These are phyloP conservation scores for Thymus quinquecostatus DNA, from an alignment of 257 asterid genomes.

Conservation along the genomic window DNA sequence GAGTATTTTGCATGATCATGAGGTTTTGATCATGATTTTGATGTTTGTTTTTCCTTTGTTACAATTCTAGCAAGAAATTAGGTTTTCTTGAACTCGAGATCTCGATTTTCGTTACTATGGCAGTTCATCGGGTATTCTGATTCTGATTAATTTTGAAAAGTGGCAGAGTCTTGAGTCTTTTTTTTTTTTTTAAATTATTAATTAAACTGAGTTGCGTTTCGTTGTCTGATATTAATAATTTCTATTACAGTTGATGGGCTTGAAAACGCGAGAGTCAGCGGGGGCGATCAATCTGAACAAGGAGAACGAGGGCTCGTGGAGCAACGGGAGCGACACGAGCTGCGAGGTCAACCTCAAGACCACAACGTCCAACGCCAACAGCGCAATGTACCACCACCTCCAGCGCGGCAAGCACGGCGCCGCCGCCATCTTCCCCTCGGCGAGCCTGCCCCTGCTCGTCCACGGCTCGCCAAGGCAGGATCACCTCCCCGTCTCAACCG, in stretches of 20 bases:
- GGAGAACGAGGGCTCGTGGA: constrained; percentile 77
- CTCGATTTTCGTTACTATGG: background rate
- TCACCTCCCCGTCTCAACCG: constrained; percentile 44
- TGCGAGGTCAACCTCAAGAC: constrained; percentile 55
- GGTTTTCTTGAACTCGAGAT: background rate
- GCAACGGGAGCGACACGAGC: constrained; percentile 73
- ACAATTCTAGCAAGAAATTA: background rate
- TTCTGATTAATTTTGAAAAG: no score
- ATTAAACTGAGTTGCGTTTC: background rate
- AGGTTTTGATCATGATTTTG: no score
- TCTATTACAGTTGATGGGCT: constrained; percentile 49
- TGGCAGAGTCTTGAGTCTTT: no score
- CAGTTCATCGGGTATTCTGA: no score
- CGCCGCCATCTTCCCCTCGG: constrained; percentile 34
- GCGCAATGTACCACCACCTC: constrained; percentile 26
- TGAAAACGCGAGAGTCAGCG: constrained; percentile 50
- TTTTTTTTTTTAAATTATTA: no score
- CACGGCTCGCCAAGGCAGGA: constrained; percentile 48
- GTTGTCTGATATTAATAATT: background rate
- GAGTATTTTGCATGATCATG: background rate
- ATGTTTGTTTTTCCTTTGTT: background rate
- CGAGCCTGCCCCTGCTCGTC: constrained; percentile 43
- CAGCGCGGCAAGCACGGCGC: constrained; percentile 36
- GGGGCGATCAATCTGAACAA: constrained; percentile 59
- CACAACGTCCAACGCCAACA: constrained; percentile 41